Percentiles rank a stretch among this genome's conserved stretches.
These are phyloP conservation scores for Russula ochroleuca DNA, from an alignment of 768 basidiomycete species.

Conservation along the genomic window DNA sequence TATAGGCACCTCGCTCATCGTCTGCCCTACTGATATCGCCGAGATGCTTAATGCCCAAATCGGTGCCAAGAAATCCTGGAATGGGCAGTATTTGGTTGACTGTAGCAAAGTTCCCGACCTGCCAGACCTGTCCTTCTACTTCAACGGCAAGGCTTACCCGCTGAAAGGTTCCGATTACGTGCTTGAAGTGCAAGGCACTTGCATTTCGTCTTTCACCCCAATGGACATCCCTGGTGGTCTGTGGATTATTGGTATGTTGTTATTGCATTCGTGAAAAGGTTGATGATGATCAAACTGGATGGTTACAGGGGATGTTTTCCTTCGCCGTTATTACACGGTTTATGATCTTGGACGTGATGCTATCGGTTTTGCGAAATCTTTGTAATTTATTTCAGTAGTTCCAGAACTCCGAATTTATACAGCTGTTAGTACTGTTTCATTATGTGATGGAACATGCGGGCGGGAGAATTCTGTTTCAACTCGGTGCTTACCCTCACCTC, in stretches of 20 bases:
- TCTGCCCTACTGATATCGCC: slow-evolving; percentile 87
- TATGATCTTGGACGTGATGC: slow-evolving; percentile 75
- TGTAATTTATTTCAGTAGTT: slow-evolving; percentile 27
- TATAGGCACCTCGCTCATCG: slow-evolving; percentile 88
- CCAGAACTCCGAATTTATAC: background rate
- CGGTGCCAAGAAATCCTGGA: slow-evolving; percentile 92
- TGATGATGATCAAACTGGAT: slow-evolving; percentile 1
- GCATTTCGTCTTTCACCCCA: slow-evolving; percentile 90
- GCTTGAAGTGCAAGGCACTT: slow-evolving; percentile 85
- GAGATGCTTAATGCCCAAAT: slow-evolving; percentile 97
- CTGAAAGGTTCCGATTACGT: slow-evolving; percentile 85
- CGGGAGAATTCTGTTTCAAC: too few relatives aligned
- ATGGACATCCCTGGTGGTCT: slow-evolving; percentile 77
- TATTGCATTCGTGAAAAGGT: background rate
- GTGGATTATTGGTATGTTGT: slow-evolving; percentile 78
- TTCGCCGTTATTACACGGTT: slow-evolving; percentile 90
- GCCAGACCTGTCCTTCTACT: slow-evolving; percentile 80
- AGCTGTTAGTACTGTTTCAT: background rate
- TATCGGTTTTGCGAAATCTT: slow-evolving; percentile 72
- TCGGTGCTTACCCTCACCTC: too few relatives aligned
- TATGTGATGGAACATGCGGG: background rate
- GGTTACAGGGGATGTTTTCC: slow-evolving; percentile 73
- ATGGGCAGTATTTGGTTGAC: slow-evolving; percentile 90
- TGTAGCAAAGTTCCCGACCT: slow-evolving; percentile 80
- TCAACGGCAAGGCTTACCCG: slow-evolving; percentile 73